These are phyloP conservation scores for Xerocomellus amylosporus DNA, from an alignment of 768 basidiomycete genomes.

Conservation along the genomic window DNA sequence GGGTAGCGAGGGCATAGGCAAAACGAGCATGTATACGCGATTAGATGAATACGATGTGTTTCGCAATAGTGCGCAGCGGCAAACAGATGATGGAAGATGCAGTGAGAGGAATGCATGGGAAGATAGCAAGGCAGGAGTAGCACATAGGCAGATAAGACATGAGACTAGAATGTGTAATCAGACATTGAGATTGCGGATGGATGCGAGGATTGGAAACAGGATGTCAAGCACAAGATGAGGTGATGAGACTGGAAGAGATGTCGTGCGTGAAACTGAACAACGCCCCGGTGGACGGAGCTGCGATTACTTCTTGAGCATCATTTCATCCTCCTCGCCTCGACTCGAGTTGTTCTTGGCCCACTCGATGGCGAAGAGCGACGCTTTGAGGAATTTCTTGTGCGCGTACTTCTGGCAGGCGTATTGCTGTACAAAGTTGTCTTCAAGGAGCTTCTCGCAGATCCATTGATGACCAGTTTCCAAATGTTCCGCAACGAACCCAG, in stretches of 20 bases:
- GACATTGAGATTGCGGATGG: conserved; percentile 37
- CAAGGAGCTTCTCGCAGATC: conserved; percentile 79
- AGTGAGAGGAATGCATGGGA: conserved; percentile 31
- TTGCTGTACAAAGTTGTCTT: conserved; percentile 73
- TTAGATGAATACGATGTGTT: conserved; percentile 36
- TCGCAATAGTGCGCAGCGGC: conserved; percentile 33
- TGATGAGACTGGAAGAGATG: conserved; percentile 24
- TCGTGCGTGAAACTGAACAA: conserved; percentile 21
- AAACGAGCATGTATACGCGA: conserved; percentile 35
- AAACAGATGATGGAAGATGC: conserved; percentile 24
- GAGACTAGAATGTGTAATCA: conserved; percentile 37
- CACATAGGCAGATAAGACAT: conserved; percentile 36
- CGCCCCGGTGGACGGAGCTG: conserved; percentile 6
- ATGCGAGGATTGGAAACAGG: conserved; percentile 35
- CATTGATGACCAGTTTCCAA: conserved; percentile 76
- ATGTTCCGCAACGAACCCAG: conserved; percentile 87
- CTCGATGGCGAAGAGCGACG: conserved; percentile 71
- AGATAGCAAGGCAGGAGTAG: conserved; percentile 38
- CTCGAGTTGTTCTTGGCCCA: conserved; percentile 59
- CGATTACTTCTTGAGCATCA: conserved; percentile 33
- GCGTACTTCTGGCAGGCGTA: conserved; percentile 97
- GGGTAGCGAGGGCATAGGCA: conserved; percentile 24
- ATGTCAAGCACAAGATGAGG: conserved; percentile 35
- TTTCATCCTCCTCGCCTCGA: conserved; percentile 32
- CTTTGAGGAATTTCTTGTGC: conserved; percentile 97